Base-by-base conservation (phyloP, 176 grass and related monocot genomes). In the Lolium multiflorum region DNA sequence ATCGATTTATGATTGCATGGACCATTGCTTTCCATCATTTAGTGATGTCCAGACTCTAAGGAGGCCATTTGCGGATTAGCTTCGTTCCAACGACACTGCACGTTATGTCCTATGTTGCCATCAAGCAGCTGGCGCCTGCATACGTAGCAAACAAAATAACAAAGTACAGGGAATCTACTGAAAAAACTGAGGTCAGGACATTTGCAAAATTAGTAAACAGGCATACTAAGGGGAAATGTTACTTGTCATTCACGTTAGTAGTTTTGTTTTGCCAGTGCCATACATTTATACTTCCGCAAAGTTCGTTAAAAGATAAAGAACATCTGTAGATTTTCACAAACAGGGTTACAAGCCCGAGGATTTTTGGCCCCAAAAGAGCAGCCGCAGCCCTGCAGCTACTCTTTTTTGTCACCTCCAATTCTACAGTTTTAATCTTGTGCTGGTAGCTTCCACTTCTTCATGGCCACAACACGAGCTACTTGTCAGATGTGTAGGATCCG, bases 151-250 rank as follows among this genome's bases (percentile, higher is more conserved):
- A 88, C 86, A 88, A 82, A 82, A 64, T 79, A 81, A 44, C 65
- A 12, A 85, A 85, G 86, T 85, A 85, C 82, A 41, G 54, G n/a
- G 62, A 73, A 90, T 83, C 89, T 87, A 61, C 83, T 17, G 62
- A 73, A 15, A 77, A 74, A 81, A 76, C 46, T 58, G 51, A 47
- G 31, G 20, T 48, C 61, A 43, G 37, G 39, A 14, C 22, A 37
- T 55, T n/a, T 62, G 41, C 60, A 80, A 62, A 76, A 52, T 47
- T 62, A 68, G 77, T 80, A 55, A 68, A 67, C 18, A 54, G 9
- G 26, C 31, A 35, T 67, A 67, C 35, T 20, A 10, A 51, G 59
- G 51, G 31, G 74, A 70, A 84, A 62, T 60, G 82, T 38, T 22
- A 18, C 58, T 71, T 55, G 54, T 56, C 21, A 83, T 74, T 65